A percentile compares a stretch with the other conserved stretches of the same genome.
Evolutionary conservation across 345 rosid species (phyloP).

Genomic region (Microcos paniculata): DNA sequence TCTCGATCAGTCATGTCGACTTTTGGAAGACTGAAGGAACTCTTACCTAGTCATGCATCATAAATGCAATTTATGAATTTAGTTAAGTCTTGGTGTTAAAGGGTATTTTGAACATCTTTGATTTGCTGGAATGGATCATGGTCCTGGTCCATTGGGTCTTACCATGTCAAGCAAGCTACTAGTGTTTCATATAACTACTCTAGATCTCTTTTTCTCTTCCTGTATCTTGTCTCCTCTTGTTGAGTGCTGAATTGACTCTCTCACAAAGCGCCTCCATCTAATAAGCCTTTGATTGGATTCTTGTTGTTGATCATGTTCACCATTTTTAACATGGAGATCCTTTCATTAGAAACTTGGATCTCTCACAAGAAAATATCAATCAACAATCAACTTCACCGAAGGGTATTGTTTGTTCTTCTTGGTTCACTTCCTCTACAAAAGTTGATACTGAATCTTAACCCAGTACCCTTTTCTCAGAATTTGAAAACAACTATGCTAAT

Average conservation of each 20-base stretch:
- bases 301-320: no score
- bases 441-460: not conserved
- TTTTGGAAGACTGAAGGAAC: no score
- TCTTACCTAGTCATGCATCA: no score
- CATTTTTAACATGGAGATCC: not conserved
- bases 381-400: not conserved
- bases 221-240: not conserved
- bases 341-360: not conserved
- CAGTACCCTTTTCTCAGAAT: not conserved
- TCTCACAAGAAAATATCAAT: not conserved
- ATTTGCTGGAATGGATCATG: not conserved
- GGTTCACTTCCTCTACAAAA: not conserved
- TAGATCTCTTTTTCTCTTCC: no score
- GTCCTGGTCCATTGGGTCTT: not conserved
- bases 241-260: not conserved
- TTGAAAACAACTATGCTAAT: not conserved
- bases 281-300: not conserved
- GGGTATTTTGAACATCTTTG: not conserved
- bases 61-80: no score
- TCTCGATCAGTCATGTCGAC: no score
- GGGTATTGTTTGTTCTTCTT: not conserved
- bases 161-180: not conserved
- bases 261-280: no score
- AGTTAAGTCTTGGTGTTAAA: not conserved
- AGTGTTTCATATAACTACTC: not conserved